Evolutionary conservation across 768 basidiomycete species (phyloP), one percentile per base, ranked within the genome.

Genomic region (Tulasnella sp.): DNA sequence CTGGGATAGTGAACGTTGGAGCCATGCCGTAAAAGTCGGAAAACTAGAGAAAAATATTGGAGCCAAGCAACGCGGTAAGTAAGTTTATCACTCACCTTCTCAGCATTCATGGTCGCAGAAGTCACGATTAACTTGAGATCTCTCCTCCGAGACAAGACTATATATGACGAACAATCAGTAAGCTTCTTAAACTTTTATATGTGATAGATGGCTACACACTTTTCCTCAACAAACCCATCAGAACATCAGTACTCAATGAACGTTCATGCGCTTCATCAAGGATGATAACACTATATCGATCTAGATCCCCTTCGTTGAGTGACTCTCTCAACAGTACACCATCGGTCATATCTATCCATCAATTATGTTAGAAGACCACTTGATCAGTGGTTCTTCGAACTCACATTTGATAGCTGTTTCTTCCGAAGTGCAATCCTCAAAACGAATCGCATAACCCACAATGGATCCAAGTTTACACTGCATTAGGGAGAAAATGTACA

Each of bases 251-350:
- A 64, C 89, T 96, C 46, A 99, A 70, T 0, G 92, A 96, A 20
- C 93, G 82, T 64, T 98, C 95, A 64, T 98, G 95, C 2, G 95
- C 95, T 69, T 98, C 95, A 61, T 99, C 95, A n/a, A 98, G 74
- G 57, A 99, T 96, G 62, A 99, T 87, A 57, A 93, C 84, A 53
- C 84, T 92, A 62, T 99, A 99, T 48, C 89, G 74, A 65, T 99
- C 95, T 25, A 99, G 69, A 63, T 98, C 95, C n/a, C 93, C 91
- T 65, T 98, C 95, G 57, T 98, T 98, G 34, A 98, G 67, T 0
- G 95, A 98, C 65, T 99, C 95, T 61, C 93, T 83, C n/a, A 98
- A 78, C 7, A 99, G 72, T 1, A 99, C 91, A 70, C 95, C 95
- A 57, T 99, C 95, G 2, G 95, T 99, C 95, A 98, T 96, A 62